Conservation (phyloP, 192 early-diverging fungal species). For the Geranomyces michiganensis region DNA sequence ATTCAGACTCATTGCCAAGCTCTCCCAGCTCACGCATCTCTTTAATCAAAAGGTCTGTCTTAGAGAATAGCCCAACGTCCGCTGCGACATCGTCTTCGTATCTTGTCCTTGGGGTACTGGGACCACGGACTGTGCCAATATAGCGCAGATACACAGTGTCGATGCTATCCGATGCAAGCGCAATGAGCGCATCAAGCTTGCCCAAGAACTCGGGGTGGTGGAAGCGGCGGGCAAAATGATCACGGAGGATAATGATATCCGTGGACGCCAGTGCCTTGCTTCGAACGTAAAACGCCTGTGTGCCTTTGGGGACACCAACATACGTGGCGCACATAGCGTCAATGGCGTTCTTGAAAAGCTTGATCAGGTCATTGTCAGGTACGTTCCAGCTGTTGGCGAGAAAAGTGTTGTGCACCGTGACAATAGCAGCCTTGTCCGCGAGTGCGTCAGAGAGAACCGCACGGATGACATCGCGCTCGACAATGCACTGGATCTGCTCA, state of each 20-base stretch:
- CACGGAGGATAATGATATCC: not conserved
- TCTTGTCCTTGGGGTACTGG: not conserved
- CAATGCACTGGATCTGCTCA: not conserved
- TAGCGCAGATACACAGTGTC: constrained; percentile 16
- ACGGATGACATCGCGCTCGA: not conserved
- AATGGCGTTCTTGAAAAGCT: not conserved
- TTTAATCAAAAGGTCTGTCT: not conserved
- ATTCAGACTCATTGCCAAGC: not conserved
- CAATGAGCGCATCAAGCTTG: constrained; percentile 9
- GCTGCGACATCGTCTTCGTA: not conserved
- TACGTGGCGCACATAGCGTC: not conserved
- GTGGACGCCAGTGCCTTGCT: not conserved
- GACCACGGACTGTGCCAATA: not conserved
- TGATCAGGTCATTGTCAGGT: not conserved
- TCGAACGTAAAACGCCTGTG: not conserved
- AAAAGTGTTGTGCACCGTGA: not conserved
- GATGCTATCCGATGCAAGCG: not conserved
- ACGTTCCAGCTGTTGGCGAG: not conserved
- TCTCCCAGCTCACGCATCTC: not conserved
- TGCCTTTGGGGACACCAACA: not conserved
- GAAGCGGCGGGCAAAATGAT: not conserved
- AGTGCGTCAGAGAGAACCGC: not conserved
- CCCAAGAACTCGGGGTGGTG: constrained; percentile 7
- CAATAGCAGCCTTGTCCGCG: not conserved
- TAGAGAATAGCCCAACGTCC: not conserved